Base-by-base conservation (phyloP, 306 rosid species). In the Citrullus amarus region DNA sequence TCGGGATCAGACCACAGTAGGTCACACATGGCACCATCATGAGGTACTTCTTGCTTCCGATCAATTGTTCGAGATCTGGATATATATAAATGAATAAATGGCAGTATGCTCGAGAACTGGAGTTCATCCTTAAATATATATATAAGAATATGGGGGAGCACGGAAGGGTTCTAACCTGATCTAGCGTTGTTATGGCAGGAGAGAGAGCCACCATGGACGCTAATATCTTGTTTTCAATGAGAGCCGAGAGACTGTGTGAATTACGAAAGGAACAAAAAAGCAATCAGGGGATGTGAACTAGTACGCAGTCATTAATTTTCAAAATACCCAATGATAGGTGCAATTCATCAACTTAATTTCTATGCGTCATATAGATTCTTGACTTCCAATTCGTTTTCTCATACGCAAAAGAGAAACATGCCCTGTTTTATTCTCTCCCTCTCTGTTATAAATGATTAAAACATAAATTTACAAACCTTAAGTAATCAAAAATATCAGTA, bases 11-110 rank as follows among this genome's bases (percentile, higher is more conserved):
- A 96, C 99, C 99, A 96, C 14, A 96, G 86, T 58, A 96, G 96
- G 87, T 96, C 99, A 85, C 99, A 96, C 99, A 96, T 93, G 72
- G 92, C 98, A 78, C 99, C 99, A 67, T 96, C 99, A 79, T 96
- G 99, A 62, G 99, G 99, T 81, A 96, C 99, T 87, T 96, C 99
- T 88, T 96, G 99, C 86, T 96, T 96, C 81, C 98, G 91, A 81
- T 96, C 99, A 82, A 96, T 96, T 76, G 86, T 93, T 66, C 98
- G 87, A 78, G n/a, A 92, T 96, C 99, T 96, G 89, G 43, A 62
- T 81, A 50, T n/a, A 50, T 12, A 50, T 46, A 12, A 50, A 51
- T 77, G 54, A 73, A 73, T 60, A 63, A 32, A 78, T 56, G 77
- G 74, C 62, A 55, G 48, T 14, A 30, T 34, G 79, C 30, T n/a